These are phyloP conservation scores for Cryptosporidium baileyi DNA, from an alignment of 169 alveolate genomes.

Conservation along the genomic window DNA sequence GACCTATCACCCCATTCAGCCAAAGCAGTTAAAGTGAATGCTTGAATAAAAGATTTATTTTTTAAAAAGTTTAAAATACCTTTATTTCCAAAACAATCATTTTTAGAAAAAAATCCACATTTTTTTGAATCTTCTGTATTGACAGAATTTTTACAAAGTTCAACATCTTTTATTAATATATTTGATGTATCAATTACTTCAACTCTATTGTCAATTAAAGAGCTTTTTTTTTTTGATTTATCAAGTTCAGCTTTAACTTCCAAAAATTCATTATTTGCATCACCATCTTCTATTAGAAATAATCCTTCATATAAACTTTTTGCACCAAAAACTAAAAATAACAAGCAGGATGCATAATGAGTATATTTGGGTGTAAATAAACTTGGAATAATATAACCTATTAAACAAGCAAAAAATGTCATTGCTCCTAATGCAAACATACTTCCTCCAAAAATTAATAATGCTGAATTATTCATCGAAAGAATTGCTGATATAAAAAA, in stretches of 20 bases:
- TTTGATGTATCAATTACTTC: slow-evolving; percentile 17
- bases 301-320: slow-evolving; percentile 70
- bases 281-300: slow-evolving; percentile 23
- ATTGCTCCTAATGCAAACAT: slow-evolving; percentile 75
- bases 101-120: background rate
- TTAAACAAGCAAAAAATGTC: slow-evolving; percentile 75
- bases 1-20: slow-evolving; percentile 81
- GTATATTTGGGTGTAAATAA: slow-evolving; percentile 61
- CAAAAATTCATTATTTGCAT: slow-evolving; percentile 49
- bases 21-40: slow-evolving; percentile 68
- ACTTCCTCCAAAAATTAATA: slow-evolving; percentile 75
- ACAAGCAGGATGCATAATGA: slow-evolving; percentile 68
- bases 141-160: background rate
- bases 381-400: slow-evolving; percentile 72
- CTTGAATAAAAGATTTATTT: slow-evolving; percentile 48
- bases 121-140: background rate
- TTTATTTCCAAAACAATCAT: background rate
- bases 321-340: slow-evolving; percentile 72
- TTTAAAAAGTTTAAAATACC: background rate
- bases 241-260: slow-evolving; percentile 49
- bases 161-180: slow-evolving; percentile 31
- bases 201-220: background rate
- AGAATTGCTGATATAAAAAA: slow-evolving; percentile 79
- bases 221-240: background rate
- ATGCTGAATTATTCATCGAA: slow-evolving; percentile 74